phyloP scores from a whole-genome alignment of 1,284 basidiomycete species.

The Earliella scabrosa region DNA sequence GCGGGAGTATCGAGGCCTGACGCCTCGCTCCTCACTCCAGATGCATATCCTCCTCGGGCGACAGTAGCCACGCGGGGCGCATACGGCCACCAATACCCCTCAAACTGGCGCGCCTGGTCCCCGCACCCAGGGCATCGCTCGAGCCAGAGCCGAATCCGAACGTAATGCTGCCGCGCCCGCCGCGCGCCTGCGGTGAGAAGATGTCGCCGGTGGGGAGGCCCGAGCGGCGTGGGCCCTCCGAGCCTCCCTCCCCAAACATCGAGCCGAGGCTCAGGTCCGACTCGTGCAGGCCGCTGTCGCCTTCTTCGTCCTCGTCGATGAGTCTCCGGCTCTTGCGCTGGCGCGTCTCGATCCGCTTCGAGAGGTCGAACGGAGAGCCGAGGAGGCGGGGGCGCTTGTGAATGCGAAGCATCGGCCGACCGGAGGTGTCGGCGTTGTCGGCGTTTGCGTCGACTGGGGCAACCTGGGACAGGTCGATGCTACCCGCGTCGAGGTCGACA shows the following conservation, averaged over 20 bases:
- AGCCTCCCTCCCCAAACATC: too few relatives aligned
- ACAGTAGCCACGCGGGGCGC: slow-evolving; percentile 19
- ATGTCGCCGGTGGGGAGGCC: slow-evolving; percentile 20
- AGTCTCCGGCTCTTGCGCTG: slow-evolving; percentile 4
- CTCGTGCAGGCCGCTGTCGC: slow-evolving; percentile 3
- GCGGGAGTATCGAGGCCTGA: too few relatives aligned
- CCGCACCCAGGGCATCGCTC: too few relatives aligned
- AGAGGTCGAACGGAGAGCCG: slow-evolving; percentile 28
- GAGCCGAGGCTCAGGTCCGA: slow-evolving; percentile 19
- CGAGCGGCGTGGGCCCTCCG: slow-evolving; percentile 17
- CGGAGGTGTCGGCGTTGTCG: neutral
- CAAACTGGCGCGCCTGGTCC: neutral
- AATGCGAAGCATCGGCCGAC: slow-evolving; percentile 29
- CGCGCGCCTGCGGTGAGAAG: slow-evolving; percentile 15
- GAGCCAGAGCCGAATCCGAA: neutral
- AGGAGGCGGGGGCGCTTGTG: slow-evolving; percentile 36
- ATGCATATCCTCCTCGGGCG: slow-evolving; percentile 12
- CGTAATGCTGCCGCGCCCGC: neutral
- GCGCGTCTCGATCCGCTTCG: slow-evolving; percentile 20
- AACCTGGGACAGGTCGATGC: neutral
- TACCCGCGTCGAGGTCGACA: neutral
- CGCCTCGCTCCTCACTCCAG: neutral
- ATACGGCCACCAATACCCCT: neutral
- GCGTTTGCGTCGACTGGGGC: too few relatives aligned
- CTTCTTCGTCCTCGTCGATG: slow-evolving; percentile 11